Evolutionary conservation across 345 rosid genomes (phyloP).

Genomic region (Abelmoschus esculentus): DNA sequence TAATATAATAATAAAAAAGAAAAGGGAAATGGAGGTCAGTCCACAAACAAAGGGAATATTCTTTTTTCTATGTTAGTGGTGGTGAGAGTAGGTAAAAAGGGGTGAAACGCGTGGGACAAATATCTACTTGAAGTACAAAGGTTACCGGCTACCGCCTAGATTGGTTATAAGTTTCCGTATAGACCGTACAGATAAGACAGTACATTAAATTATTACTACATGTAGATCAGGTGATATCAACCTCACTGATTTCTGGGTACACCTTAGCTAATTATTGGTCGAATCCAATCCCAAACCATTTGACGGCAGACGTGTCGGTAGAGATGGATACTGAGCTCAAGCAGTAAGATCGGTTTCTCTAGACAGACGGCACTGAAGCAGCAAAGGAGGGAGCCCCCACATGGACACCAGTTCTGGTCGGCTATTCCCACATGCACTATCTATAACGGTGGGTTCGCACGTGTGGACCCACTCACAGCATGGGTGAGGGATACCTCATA

Average conservation of each 20-base stretch:
- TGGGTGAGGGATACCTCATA: background rate
- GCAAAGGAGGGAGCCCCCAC: background rate
- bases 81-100: background rate
- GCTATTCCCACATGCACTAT: background rate
- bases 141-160: conserved; percentile 30
- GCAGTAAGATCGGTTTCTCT: background rate
- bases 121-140: background rate
- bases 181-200: conserved; percentile 34
- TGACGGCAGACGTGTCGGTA: background rate
- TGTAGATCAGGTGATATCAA: background rate
- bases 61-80: background rate
- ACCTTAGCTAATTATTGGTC: background rate
- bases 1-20: background rate
- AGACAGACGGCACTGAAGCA: background rate
- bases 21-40: background rate
- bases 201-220: conserved; percentile 6
- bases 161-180: conserved; percentile 28
- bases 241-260: background rate
- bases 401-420: background rate
- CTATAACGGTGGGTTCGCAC: background rate
- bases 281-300: background rate
- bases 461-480: background rate
- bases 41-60: background rate
- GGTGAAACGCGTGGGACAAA: too few species aligned
- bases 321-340: background rate